These are phyloP conservation scores for Podila verticillata DNA, from an alignment of 192 early-diverging fungal species.

Conservation along the genomic window DNA sequence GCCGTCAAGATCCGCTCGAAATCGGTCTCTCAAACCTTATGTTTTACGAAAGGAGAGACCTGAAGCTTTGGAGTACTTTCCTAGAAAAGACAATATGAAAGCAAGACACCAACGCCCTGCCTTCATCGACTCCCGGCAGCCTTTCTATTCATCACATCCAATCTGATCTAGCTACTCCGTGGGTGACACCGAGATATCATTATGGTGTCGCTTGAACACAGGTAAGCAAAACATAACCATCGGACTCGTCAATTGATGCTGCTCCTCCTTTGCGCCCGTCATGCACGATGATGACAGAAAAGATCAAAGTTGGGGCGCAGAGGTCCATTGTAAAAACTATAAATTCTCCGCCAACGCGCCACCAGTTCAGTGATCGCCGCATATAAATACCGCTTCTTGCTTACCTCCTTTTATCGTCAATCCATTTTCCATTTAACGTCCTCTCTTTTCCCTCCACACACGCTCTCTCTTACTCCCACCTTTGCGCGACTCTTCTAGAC, in stretches of 20 bases:
- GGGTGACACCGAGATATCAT: background rate
- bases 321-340: conserved; percentile 6
- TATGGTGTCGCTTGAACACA: background rate
- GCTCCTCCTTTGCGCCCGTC: conserved; percentile 1
- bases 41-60: too few relatives aligned
- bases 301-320: conserved; percentile 6
- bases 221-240: background rate
- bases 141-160: conserved; percentile 7
- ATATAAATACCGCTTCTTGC: conserved; percentile 21
- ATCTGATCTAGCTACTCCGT: background rate
- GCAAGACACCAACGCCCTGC: too few relatives aligned
- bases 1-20: too few relatives aligned
- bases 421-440: background rate
- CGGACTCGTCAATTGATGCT: background rate
- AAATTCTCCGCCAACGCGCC: conserved; percentile 7
- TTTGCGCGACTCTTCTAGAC: conserved; percentile 2
- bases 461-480: conserved; percentile 4
- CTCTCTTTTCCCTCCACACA: conserved; percentile 1
- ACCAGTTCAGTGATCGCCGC: background rate
- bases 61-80: too few relatives aligned
- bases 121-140: background rate
- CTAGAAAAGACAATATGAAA: too few relatives aligned
- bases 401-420: background rate
- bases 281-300: conserved; percentile 5
- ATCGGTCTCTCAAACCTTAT: too few relatives aligned